These are phyloP conservation scores for Paratinospora sagittata DNA, from an alignment of 164 flowering plant genomes.

Conservation along the genomic window DNA sequence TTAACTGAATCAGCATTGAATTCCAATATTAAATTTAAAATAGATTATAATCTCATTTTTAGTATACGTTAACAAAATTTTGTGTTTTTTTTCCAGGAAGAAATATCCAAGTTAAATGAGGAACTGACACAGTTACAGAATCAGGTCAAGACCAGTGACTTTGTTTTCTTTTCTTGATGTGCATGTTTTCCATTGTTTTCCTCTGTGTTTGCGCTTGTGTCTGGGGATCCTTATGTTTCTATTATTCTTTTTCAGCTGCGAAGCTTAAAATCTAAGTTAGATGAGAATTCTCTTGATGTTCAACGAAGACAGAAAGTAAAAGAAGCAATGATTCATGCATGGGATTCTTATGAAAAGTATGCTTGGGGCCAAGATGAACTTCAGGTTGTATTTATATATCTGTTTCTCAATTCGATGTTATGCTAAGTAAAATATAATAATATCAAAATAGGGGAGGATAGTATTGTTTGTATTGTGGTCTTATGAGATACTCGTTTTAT, in stretches of 20 bases:
- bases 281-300: slow-evolving; percentile 30
- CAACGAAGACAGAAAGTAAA: slow-evolving; percentile 80
- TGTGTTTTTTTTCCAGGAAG: slow-evolving; percentile 39
- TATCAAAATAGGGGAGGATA: not conserved
- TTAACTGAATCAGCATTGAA: not conserved
- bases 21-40: not conserved
- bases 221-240: not conserved
- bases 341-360: slow-evolving; percentile 90
- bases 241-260: slow-evolving; percentile 42
- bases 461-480: not conserved
- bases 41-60: not conserved
- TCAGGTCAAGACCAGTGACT: slow-evolving; percentile 31
- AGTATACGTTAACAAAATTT: not conserved
- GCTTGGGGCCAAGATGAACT: slow-evolving; percentile 99
- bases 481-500: not conserved
- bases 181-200: not conserved
- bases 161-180: not conserved
- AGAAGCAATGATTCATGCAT: slow-evolving; percentile 98
- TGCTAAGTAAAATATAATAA: not conserved
- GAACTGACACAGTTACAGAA: slow-evolving; percentile 38
- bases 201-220: not conserved
- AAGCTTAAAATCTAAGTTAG: slow-evolving; percentile 31
- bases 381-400: slow-evolving; percentile 45
- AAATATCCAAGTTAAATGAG: slow-evolving; percentile 41
- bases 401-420: not conserved